These are phyloP conservation scores for Solanum sitiens DNA, from an alignment of 257 asterid genomes.

Conservation along the genomic window DNA sequence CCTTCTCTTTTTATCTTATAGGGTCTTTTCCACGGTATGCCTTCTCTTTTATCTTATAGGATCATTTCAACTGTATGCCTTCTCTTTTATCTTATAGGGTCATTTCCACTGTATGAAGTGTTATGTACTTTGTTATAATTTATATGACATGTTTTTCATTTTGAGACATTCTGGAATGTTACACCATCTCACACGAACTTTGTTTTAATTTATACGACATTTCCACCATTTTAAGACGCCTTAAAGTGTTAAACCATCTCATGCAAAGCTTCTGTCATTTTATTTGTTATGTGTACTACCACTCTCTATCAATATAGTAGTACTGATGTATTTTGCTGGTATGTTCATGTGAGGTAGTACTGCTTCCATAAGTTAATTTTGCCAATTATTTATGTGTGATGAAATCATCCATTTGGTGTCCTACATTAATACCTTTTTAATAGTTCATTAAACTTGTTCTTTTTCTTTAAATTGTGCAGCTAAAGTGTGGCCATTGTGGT, in stretches of 20 bases:
- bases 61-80: neutral
- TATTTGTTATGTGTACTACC: neutral
- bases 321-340: too few relatives aligned
- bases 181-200: neutral
- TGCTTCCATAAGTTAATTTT: neutral
- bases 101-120: neutral
- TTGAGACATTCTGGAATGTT: neutral
- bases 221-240: neutral
- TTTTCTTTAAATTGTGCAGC: constrained; percentile 18
- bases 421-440: neutral
- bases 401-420: neutral
- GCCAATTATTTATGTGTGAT: neutral
- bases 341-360: neutral
- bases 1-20: neutral
- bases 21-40: neutral
- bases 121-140: neutral
- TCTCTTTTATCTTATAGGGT: neutral
- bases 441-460: neutral
- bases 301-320: neutral
- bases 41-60: too few relatives aligned
- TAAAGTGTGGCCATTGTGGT: constrained; percentile 74
- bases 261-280: neutral
- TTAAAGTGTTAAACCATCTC: neutral
- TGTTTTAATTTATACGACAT: neutral
- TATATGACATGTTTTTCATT: neutral